Evolutionary conservation across 345 rosid genomes (phyloP).

Genomic region (Cardamine resedifolia): DNA sequence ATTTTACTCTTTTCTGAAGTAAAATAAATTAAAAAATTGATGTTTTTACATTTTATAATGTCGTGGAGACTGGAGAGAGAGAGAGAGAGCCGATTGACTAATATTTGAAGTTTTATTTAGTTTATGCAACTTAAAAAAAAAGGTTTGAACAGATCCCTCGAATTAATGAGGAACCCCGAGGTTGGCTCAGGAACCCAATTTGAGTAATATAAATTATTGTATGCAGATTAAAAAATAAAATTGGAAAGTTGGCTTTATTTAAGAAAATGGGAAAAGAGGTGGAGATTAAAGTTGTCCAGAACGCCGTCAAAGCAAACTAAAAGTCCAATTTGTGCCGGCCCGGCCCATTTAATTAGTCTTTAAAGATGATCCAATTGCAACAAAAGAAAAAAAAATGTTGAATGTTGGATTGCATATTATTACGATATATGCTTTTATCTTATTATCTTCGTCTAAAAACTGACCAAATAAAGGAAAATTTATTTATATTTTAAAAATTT

Average conservation of each 20-base stretch:
- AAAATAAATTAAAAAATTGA: neutral
- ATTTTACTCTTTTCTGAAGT: neutral
- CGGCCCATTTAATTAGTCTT: slow-evolving; percentile 24
- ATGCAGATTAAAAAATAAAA: too few relatives aligned
- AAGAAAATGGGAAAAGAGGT: neutral
- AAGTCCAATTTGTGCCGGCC: slow-evolving; percentile 11
- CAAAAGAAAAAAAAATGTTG: neutral
- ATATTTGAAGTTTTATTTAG: neutral
- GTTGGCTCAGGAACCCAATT: too few relatives aligned
- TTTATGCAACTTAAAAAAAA: neutral
- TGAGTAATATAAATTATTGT: too few relatives aligned
- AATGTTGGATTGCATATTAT: neutral
- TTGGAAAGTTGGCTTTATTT: neutral
- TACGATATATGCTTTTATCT: neutral
- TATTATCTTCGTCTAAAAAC: neutral
- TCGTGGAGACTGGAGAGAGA: too few relatives aligned
- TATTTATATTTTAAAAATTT: neutral
- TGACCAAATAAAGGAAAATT: neutral
- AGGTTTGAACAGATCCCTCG: too few relatives aligned
- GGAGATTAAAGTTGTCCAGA: slow-evolving; percentile 19
- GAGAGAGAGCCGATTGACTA: neutral
- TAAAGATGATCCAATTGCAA: neutral
- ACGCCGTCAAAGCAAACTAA: slow-evolving; percentile 30
- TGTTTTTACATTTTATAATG: neutral
- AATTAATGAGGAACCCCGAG: too few relatives aligned